Conservation (phyloP, 768 basidiomycete genomes). For the Amanita subjunquillea region DNA sequence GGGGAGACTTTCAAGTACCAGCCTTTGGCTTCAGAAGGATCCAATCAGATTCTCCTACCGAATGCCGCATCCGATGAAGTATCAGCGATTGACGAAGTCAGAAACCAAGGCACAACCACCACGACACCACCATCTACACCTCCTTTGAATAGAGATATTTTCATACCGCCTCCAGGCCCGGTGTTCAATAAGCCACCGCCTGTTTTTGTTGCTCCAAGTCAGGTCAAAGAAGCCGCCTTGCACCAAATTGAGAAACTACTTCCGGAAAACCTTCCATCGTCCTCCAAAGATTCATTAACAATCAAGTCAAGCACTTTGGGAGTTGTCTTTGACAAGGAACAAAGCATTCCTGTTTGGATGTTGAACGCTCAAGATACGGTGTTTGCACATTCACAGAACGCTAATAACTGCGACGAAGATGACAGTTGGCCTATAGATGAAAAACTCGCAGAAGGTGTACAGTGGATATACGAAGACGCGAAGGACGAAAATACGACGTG, state of each 20-base stretch:
- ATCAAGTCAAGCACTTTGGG: slow-evolving; percentile 50
- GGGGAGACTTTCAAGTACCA: neutral
- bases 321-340: slow-evolving; percentile 36
- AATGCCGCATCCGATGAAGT: neutral
- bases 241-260: slow-evolving; percentile 10
- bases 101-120: slow-evolving; percentile 20
- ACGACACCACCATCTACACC: slow-evolving; percentile 55
- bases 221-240: slow-evolving; percentile 13
- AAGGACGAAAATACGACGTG: slow-evolving; percentile 69
- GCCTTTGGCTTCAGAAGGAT: neutral
- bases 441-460: slow-evolving; percentile 41
- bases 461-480: slow-evolving; percentile 51
- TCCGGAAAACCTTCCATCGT: neutral
- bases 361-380: slow-evolving; percentile 53
- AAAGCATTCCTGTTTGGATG: slow-evolving; percentile 41
- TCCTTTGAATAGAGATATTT: slow-evolving; percentile 23
- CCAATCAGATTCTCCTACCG: neutral
- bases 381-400: slow-evolving; percentile 18
- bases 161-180: slow-evolving; percentile 27
- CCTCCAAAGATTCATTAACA: slow-evolving; percentile 13
- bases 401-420: slow-evolving; percentile 32
- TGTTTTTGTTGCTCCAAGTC: slow-evolving; percentile 36
- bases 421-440: slow-evolving; percentile 75
- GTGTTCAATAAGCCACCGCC: slow-evolving; percentile 53
- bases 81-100: neutral